Evolutionary conservation across 2,329 filamentous ascomycete species (phyloP).

Genomic region (Beauveria sp.): DNA sequence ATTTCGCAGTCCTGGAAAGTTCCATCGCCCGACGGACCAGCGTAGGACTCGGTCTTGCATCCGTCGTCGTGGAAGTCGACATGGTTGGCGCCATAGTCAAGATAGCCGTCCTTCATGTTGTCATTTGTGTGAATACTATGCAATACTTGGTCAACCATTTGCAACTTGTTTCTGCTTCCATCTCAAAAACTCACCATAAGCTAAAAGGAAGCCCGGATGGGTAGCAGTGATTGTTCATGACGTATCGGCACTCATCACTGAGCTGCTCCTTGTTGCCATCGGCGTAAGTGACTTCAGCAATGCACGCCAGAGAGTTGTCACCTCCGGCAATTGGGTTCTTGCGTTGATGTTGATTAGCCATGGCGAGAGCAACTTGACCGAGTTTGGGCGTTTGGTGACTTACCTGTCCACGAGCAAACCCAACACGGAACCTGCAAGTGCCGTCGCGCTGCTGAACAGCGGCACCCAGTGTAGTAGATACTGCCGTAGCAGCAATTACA

Average conservation of each 20-base stretch:
- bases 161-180: too few species aligned
- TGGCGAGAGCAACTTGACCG: too few species aligned
- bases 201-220: not conserved
- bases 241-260: slow-evolving; percentile 4
- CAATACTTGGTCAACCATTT: too few species aligned
- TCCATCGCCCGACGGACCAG: not conserved
- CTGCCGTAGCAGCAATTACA: not conserved
- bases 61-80: slow-evolving; percentile 9
- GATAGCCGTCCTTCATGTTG: slow-evolving; percentile 9
- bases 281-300: not conserved
- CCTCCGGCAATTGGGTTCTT: too few species aligned
- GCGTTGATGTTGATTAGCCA: too few species aligned
- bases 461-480: not conserved
- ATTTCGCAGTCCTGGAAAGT: too few species aligned
- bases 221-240: slow-evolving; percentile 8
- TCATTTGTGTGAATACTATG: not conserved
- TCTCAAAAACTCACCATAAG: too few species aligned
- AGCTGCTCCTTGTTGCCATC: slow-evolving; percentile 3
- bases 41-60: slow-evolving; percentile 5
- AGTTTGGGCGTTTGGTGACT: too few species aligned
- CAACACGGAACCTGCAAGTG: too few species aligned
- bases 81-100: slow-evolving; percentile 7
- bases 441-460: not conserved
- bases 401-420: too few species aligned
- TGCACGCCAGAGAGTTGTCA: too few species aligned